Base-by-base conservation (phyloP, 2,329 filamentous ascomycete species). In the Diaporthe vaccinii region DNA sequence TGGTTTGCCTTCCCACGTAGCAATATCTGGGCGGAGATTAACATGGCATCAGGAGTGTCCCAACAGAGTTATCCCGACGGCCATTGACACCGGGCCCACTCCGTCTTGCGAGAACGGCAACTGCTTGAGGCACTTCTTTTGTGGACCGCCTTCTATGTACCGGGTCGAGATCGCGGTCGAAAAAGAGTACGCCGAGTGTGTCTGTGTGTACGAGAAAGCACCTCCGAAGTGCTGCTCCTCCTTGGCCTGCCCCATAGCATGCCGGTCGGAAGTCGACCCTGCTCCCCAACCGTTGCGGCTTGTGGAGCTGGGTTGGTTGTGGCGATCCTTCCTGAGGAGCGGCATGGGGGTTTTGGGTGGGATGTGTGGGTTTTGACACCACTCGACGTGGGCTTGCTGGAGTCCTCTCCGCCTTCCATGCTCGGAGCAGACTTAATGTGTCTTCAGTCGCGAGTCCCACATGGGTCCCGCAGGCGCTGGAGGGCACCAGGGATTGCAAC, bases 301-400 rank as follows among this genome's bases (percentile, higher is more conserved):
- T 73, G 71, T 73, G 71, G 71, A 57, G 71, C 36, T 65, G 34
- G 36, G 65, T 44, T 61, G 51, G 65, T 69, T 41, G 46, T 53
- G 58, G 46, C 58, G 58, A 73, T 61, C 46, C 71, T 65, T 73
- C 53, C 41, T 55, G 28, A 41, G 69, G 31, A 49, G 39, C 46
- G n/a, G 58, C 71, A n/a, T 49, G 41, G 59, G 58, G 58, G 58
- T 44, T 46, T 46, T 65, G 41, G 61, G 61, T 49, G 61, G 61
- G 41, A 20, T 65, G 28, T 34, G 71, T 73, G 71, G 71, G 71
- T 65, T 73, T 73, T 44, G 58, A 65, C 71, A 73, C 71, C 71
- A 73, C 58, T 34, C 41, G 46, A 28, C 44, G 59, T 65, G 49
- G 71, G 58, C 58, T 73, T 25, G 58, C 61, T 62, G 44, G 70